phyloP scores from a whole-genome alignment of 257 asterid species.

The Solanum stenotomum region DNA sequence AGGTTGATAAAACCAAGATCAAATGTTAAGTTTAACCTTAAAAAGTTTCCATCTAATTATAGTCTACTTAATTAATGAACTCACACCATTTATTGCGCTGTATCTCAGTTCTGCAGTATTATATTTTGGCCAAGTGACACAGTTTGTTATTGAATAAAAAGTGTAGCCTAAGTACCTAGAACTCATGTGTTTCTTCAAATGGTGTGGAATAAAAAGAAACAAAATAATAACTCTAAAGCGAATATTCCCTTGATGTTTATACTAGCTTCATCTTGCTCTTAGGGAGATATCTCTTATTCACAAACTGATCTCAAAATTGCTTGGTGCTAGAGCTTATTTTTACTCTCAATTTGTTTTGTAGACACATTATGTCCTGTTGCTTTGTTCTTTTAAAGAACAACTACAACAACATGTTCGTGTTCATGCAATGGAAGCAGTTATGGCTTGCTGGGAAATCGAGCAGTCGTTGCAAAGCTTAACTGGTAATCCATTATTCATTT shows the following conservation, averaged over 20 bases:
- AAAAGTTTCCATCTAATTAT: not conserved
- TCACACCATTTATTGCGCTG: not conserved
- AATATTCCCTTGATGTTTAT: not conserved
- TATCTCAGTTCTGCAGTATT: not conserved
- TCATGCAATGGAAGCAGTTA: constrained; percentile 70
- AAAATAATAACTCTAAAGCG: not conserved
- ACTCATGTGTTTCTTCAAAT: not conserved
- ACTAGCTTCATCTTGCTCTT: not conserved
- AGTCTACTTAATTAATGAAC: not conserved
- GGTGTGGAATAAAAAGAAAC: not conserved
- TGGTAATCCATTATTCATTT: constrained; percentile 20
- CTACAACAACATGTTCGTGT: constrained; percentile 63
- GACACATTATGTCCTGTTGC: constrained; percentile 58
- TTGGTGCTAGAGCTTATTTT: not conserved
- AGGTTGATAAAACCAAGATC: not conserved
- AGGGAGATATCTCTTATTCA: not conserved
- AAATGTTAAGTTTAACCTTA: not conserved
- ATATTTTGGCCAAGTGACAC: not conserved
- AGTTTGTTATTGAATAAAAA: not conserved
- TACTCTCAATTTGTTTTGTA: constrained; percentile 7
- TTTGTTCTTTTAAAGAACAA: constrained; percentile 61
- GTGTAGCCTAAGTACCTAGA: not conserved
- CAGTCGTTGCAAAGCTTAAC: constrained; percentile 62
- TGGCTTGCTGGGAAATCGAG: constrained; percentile 73
- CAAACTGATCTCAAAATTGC: not conserved